Evolutionary conservation across 371 early-diverging fungal genomes (phyloP).

Genomic region (Mucor piriformis): DNA sequence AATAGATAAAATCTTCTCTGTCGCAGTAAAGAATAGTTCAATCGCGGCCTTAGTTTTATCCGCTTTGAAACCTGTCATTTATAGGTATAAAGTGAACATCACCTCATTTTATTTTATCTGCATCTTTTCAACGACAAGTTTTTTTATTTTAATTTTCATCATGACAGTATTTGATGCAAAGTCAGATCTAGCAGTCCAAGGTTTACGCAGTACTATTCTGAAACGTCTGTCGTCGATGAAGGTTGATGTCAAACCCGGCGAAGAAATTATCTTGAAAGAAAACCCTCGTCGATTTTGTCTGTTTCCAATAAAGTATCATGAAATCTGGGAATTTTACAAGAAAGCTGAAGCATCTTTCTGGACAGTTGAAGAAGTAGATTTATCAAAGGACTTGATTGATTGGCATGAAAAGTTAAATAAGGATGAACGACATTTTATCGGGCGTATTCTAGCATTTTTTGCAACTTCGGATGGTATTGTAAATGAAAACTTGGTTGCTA

Average conservation of each 20-base stretch:
- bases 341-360: conserved; percentile 99
- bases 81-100: too few relatives aligned
- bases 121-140: too few relatives aligned
- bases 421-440: conserved; percentile 96
- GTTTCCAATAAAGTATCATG: conserved; percentile 51
- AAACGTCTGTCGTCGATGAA: conserved; percentile 20
- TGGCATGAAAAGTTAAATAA: conserved; percentile 92
- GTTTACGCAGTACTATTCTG: conserved; percentile 15
- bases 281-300: conserved; percentile 86
- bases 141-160: neutral
- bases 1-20: too few relatives aligned
- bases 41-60: too few relatives aligned
- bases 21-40: too few relatives aligned
- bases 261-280: conserved; percentile 42
- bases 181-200: conserved; percentile 19
- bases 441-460: conserved; percentile 99
- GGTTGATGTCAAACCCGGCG: conserved; percentile 17
- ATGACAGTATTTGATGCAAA: conserved; percentile 26
- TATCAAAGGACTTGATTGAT: conserved; percentile 91
- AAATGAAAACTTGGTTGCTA: conserved; percentile 97
- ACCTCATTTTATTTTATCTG: too few relatives aligned
- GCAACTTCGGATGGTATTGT: conserved; percentile 99
- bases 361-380: conserved; percentile 99
- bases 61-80: too few relatives aligned
- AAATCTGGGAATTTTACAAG: conserved; percentile 98